phyloP scores from a whole-genome alignment of 768 basidiomycete species.

The Galerina marginata region DNA sequence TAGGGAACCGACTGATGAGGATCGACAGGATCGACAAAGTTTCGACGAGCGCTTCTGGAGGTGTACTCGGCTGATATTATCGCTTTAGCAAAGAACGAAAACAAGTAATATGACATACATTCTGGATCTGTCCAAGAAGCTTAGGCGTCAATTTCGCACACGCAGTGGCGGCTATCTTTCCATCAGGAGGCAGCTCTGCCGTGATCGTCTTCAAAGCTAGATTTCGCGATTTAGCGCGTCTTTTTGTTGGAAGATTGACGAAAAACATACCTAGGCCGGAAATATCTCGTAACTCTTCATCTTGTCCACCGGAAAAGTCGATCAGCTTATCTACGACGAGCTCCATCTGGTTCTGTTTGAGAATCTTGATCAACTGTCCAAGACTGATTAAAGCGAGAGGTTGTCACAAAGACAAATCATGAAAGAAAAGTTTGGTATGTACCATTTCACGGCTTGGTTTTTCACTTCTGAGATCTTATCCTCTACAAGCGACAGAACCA shows the following conservation, averaged over 20 bases:
- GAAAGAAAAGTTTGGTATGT: constrained; percentile 24
- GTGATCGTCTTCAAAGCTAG: constrained; percentile 95
- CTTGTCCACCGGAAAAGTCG: constrained; percentile 81
- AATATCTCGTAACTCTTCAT: constrained; percentile 94
- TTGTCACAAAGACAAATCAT: not conserved
- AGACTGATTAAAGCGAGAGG: constrained; percentile 52
- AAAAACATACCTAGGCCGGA: constrained; percentile 80
- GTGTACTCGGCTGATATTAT: constrained; percentile 57
- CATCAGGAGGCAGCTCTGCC: constrained; percentile 83
- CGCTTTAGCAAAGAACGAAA: not conserved
- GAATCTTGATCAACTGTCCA: constrained; percentile 88
- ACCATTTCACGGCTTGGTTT: constrained; percentile 97
- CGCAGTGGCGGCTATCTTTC: constrained; percentile 77
- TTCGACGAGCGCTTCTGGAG: constrained; percentile 84
- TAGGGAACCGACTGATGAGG: constrained; percentile 84
- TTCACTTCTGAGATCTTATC: constrained; percentile 99
- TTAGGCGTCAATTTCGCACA: constrained; percentile 87
- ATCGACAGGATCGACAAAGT: constrained; percentile 87
- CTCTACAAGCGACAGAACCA: constrained; percentile 85
- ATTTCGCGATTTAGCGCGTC: not conserved
- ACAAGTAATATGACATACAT: constrained; percentile 48
- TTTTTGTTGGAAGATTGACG: not conserved
- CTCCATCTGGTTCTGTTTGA: constrained; percentile 83
- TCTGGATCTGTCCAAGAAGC: constrained; percentile 78
- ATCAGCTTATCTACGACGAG: constrained; percentile 89